Percentiles rank a stretch among this genome's conserved stretches.
Evolutionary conservation across 1,284 basidiomycete genomes (phyloP).

Genomic region (Limonomyces culmigenus): DNA sequence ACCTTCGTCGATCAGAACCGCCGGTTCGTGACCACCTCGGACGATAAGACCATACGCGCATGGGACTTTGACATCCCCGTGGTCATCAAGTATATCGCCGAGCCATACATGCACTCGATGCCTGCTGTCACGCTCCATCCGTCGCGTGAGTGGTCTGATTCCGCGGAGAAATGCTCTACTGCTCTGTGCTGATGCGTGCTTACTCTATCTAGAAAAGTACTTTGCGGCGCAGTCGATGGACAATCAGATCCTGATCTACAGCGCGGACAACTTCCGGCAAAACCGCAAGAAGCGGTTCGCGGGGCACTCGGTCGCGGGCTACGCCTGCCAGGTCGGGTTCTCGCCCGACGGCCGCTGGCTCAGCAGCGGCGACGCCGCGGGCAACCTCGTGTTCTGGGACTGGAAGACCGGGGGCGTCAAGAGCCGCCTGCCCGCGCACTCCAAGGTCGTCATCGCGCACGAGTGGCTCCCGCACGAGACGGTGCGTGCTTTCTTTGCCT

Average conservation of each 20-base stretch:
- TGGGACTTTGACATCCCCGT: slow-evolving; percentile 99
- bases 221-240: slow-evolving; percentile 95
- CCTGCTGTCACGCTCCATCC: slow-evolving; percentile 93
- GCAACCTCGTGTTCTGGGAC: slow-evolving; percentile 97
- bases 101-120: slow-evolving; percentile 99
- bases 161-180: not conserved
- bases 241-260: slow-evolving; percentile 95
- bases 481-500: slow-evolving; percentile 33
- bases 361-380: slow-evolving; percentile 87
- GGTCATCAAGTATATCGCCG: slow-evolving; percentile 98
- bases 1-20: slow-evolving; percentile 96
- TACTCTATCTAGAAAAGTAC: slow-evolving; percentile 60
- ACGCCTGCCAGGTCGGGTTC: slow-evolving; percentile 92
- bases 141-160: slow-evolving; percentile 45
- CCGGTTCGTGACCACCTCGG: slow-evolving; percentile 94
- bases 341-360: slow-evolving; percentile 97
- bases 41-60: slow-evolving; percentile 97
- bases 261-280: slow-evolving; percentile 93
- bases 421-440: slow-evolving; percentile 78
- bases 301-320: slow-evolving; percentile 91
- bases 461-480: slow-evolving; percentile 97
- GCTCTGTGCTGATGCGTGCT: slow-evolving; percentile 4
- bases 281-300: slow-evolving; percentile 97
- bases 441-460: slow-evolving; percentile 91
- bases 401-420: slow-evolving; percentile 96